Evolutionary conservation across 257 asterid species (phyloP), one percentile per base, ranked within the genome.

Genomic region (Penstemon barbatus): DNA sequence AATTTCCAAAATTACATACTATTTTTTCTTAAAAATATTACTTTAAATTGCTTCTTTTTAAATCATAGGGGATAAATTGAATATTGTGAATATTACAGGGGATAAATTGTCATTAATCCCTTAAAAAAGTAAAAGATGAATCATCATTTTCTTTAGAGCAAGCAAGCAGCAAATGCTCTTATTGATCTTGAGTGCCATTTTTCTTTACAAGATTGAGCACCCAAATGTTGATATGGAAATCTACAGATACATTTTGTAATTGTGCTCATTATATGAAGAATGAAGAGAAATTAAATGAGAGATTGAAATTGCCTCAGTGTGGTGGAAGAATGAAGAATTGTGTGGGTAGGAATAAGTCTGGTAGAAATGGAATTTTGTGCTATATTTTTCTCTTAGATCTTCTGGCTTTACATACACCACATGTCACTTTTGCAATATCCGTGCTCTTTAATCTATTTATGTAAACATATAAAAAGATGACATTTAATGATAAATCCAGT

Each of bases 201-300:
- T 8, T 68, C 83, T 38, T 77, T 73, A 38, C 78, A 54, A 73
- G 8, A 45, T 38, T 57, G 75, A 61, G 80, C 72, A 50, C 77
- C 65, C 42, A 85, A 7, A 49, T 79, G 52, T 68, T 81, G 66
- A 65, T 81, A 71, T 73, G 81, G 70, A 74, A 85, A 74, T 70
- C 78, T 74, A 44, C 78, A 79, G 50, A 76, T 71, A 72, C 80
- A 66, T 57, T 78, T 85, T 10, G 74, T 69, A 44, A 83, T 49
- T 75, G 87, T 74, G 33, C 85, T 79, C 95, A 86, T 80, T 70
- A 84, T 52, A 65, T 38, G 61, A 69, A 15, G 55, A 70, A 70
- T 71, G 77, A 52, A 44, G 18, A 15, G 18, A 15, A 15, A 50
- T 15, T 15, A 57, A n/a, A 51, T 45, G 62, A 37, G 69, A 25